Percentiles rank a stretch among this genome's conserved stretches.
Conservation (phyloP, 768 basidiomycete genomes). For the Boletus vinaceobasis region DNA sequence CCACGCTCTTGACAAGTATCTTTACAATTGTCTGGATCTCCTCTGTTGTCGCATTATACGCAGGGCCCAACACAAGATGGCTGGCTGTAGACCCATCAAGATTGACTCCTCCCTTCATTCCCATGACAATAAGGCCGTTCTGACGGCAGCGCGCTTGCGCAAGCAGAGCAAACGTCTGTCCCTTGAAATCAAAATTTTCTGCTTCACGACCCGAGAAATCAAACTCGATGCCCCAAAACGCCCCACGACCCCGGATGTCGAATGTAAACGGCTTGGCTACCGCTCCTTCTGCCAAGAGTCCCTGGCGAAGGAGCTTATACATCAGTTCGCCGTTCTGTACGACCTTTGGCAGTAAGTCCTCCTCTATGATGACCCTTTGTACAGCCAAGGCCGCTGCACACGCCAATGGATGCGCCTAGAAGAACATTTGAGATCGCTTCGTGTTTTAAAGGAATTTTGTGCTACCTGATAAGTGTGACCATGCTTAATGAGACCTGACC, state of each 20-base stretch:
- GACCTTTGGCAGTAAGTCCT: conserved; percentile 68
- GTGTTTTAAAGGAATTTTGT: neutral
- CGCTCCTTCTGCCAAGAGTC: conserved; percentile 52
- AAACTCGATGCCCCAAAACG: conserved; percentile 84
- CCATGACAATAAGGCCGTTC: conserved; percentile 70
- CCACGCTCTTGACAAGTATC: conserved; percentile 61
- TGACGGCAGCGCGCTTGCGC: conserved; percentile 67
- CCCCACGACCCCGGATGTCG: conserved; percentile 80
- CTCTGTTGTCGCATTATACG: conserved; percentile 70
- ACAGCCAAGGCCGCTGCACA: conserved; percentile 83
- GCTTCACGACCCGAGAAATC: conserved; percentile 53
- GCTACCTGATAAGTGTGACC: conserved; percentile 81
- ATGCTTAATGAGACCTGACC: conserved; percentile 76
- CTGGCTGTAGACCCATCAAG: conserved; percentile 71
- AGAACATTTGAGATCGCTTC: conserved; percentile 2
- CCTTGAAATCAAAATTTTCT: conserved; percentile 45
- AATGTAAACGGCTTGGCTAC: conserved; percentile 63
- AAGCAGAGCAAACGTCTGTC: conserved; percentile 59
- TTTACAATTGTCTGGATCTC: conserved; percentile 69
- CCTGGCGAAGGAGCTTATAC: conserved; percentile 49
- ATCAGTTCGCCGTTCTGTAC: conserved; percentile 59
- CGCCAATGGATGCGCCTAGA: conserved; percentile 66
- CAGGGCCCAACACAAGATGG: conserved; percentile 71
- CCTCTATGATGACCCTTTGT: conserved; percentile 64
- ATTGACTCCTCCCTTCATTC: conserved; percentile 65